Conservation (phyloP, 371 early-diverging fungal species). For the Mucor piriformis region DNA sequence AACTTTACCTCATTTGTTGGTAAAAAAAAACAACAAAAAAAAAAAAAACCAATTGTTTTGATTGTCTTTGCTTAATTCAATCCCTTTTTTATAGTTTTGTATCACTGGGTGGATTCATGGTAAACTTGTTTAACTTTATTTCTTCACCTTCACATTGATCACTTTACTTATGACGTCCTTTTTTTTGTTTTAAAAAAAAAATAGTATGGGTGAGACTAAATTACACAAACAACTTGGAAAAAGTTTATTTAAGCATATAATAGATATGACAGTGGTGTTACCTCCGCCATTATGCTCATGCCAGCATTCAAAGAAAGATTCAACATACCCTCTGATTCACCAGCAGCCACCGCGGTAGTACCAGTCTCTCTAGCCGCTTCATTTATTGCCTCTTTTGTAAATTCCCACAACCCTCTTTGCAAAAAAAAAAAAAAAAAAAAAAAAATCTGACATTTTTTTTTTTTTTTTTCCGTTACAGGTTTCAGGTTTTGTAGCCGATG, state of each 20-base stretch:
- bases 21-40: neutral
- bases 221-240: no score
- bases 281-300: conserved; percentile 49
- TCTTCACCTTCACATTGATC: no score
- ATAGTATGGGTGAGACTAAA: no score
- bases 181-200: no score
- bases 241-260: conserved; percentile 1
- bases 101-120: conserved; percentile 53
- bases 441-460: neutral
- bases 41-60: no score
- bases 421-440: neutral
- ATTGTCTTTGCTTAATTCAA: no score
- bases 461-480: conserved; percentile 24
- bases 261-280: conserved; percentile 54
- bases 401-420: no score
- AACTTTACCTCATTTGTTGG: conserved; percentile 34
- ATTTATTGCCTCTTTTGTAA: conserved; percentile 39
- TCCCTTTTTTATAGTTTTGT: no score
- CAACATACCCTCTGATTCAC: conserved; percentile 12
- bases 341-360: conserved; percentile 25
- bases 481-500: conserved; percentile 43
- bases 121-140: conserved; percentile 7
- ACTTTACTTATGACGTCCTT: neutral
- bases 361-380: conserved; percentile 39
- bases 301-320: conserved; percentile 37